Conservation (phyloP, 495 filamentous ascomycete genomes). For the Hypoxylon cercidicola region DNA sequence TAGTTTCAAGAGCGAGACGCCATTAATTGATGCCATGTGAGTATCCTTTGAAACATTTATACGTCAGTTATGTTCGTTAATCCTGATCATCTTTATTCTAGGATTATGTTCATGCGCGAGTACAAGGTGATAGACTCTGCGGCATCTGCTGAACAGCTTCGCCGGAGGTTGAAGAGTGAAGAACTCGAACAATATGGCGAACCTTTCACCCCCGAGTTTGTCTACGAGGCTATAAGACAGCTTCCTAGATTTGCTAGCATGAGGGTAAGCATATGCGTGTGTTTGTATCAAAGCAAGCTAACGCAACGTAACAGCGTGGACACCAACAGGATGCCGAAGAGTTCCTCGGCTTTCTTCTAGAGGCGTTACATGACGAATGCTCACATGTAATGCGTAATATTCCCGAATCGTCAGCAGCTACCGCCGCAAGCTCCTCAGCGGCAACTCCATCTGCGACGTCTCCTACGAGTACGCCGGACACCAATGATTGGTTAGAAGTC, state of each 20-base stretch:
- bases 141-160: slow-evolving; percentile 75
- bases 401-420: slow-evolving; percentile 52
- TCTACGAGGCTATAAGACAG: slow-evolving; percentile 90
- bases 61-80: not conserved
- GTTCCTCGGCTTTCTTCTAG: slow-evolving; percentile 92
- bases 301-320: slow-evolving; percentile 68
- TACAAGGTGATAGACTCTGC: slow-evolving; percentile 87
- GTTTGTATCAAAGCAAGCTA: slow-evolving; percentile 39
- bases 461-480: slow-evolving; percentile 53
- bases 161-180: slow-evolving; percentile 75
- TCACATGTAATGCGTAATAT: slow-evolving; percentile 73
- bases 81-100: slow-evolving; percentile 47
- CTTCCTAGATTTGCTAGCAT: slow-evolving; percentile 90
- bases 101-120: slow-evolving; percentile 96
- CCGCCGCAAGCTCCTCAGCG: slow-evolving; percentile 50
- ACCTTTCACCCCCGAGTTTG: slow-evolving; percentile 90
- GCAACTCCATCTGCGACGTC: slow-evolving; percentile 51
- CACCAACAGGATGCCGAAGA: slow-evolving; percentile 99
- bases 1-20: slow-evolving; percentile 94
- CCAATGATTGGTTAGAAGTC: slow-evolving; percentile 89
- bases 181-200: slow-evolving; percentile 93
- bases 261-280: slow-evolving; percentile 67
- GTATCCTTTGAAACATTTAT: slow-evolving; percentile 44
- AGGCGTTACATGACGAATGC: slow-evolving; percentile 94
- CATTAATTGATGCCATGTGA: slow-evolving; percentile 92